Evolutionary conservation across 495 filamentous ascomycete species (phyloP).

Genomic region (Darksidea phi): DNA sequence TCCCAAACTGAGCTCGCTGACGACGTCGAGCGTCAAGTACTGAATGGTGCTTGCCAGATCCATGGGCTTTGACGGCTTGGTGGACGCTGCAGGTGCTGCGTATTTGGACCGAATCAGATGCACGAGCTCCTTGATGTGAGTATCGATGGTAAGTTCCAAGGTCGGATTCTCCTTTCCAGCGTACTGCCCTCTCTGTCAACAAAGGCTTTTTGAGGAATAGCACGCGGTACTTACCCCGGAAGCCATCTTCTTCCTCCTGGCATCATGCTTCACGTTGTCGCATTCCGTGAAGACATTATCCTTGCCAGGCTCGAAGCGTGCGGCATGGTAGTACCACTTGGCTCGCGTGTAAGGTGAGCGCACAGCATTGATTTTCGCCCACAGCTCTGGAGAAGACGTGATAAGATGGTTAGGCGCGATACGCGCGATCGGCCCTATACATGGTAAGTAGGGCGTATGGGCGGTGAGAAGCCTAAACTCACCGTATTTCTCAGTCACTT

Average conservation of each 20-base stretch:
- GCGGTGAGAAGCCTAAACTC: neutral
- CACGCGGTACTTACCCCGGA: slow-evolving; percentile 25
- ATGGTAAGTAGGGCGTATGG: neutral
- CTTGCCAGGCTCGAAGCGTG: slow-evolving; percentile 31
- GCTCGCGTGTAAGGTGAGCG: slow-evolving; percentile 32
- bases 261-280: slow-evolving; percentile 37
- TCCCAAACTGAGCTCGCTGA: slow-evolving; percentile 48
- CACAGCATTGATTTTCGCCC: slow-evolving; percentile 37
- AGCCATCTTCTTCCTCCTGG: slow-evolving; percentile 33
- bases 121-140: slow-evolving; percentile 30
- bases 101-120: slow-evolving; percentile 42
- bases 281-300: slow-evolving; percentile 38
- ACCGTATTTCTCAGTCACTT: slow-evolving; percentile 43
- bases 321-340: slow-evolving; percentile 40
- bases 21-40: slow-evolving; percentile 51
- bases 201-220: neutral
- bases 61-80: slow-evolving; percentile 37
- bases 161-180: slow-evolving; percentile 36
- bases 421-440: slow-evolving; percentile 38
- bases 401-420: slow-evolving; percentile 39
- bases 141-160: slow-evolving; percentile 37
- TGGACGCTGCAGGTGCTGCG: slow-evolving; percentile 20
- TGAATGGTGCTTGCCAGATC: slow-evolving; percentile 46
- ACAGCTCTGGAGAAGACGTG: slow-evolving; percentile 37
- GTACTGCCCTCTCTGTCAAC: slow-evolving; percentile 23